Base-by-base conservation (phyloP, 225 moss, liverwort and hornwort species). In the Marchantia polymorpha region DNA sequence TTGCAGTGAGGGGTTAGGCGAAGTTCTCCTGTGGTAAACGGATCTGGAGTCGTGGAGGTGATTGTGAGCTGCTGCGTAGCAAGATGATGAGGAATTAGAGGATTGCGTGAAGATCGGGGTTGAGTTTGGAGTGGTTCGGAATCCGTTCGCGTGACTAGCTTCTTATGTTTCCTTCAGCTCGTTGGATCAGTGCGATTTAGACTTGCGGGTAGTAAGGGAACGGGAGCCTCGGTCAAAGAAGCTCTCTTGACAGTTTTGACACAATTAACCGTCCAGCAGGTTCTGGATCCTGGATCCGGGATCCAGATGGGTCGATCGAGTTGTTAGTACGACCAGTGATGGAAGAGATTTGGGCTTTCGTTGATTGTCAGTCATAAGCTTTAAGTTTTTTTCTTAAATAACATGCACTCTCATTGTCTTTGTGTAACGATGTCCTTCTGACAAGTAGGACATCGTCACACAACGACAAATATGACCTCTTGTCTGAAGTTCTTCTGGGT, bases 81-180 rank as follows among this genome's bases (percentile, higher is more conserved):
- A 69, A 79, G 53, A 52, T 69, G 52, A 70, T 14, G 64, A 77
- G 77, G 53, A 75, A 31, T 46, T n/a, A 15, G 14, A 31, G 49
- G 48, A 58, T 61, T 76, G 39, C 59, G 46, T 10, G 59, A 29
- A 61, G 76, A 46, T 76, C 76, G 76, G 58, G 50, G 31, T 61
- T 12, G 7, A 25, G 39, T 61, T 3, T 59, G 2, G 58, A 50
- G 48, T 49, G 50, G 6, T 77, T 14, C 20, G 8, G 77, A 65
- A 58, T 29, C n/a, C 60, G 77, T 61, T 64, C 15, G 7, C 47
- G 58, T 19, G 31, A 19, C 39, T 30, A 39, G 39, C 39, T 70
- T 19, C 0, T 70, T 30, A 20, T 19, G 6, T 13, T 67, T 67
- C 2, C 59, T 30, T 59, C 53, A 74, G 74, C 74, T 74, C 26